A percentile compares a stretch with the other conserved stretches of the same genome.
Conservation (phyloP, 148 eudicot species). For the Chenopodium album region DNA sequence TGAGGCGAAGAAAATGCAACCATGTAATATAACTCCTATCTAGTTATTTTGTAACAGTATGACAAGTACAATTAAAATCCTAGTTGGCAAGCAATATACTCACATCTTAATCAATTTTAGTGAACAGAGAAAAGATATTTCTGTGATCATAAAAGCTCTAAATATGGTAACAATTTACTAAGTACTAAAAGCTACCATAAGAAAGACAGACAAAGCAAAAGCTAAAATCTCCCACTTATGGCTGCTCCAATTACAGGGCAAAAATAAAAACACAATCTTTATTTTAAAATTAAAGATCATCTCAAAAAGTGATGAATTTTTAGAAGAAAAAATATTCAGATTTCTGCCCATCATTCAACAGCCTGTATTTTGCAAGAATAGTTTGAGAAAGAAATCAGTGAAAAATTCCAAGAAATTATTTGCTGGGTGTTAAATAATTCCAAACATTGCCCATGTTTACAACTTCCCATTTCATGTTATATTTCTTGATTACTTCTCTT, state of each 20-base stretch:
- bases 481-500: slow-evolving; percentile 26
- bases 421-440: slow-evolving; percentile 38
- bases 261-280: too few relatives aligned
- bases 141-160: slow-evolving; percentile 13
- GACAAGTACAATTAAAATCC: slow-evolving; percentile 2
- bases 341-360: slow-evolving; percentile 24
- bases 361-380: slow-evolving; percentile 21
- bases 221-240: slow-evolving; percentile 26
- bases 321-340: neutral
- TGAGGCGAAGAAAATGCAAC: neutral
- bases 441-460: slow-evolving; percentile 59
- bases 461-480: slow-evolving; percentile 12
- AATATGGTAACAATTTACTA: neutral
- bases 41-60: neutral
- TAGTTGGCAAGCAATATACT: neutral
- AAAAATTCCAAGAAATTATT: slow-evolving; percentile 28
- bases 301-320: neutral
- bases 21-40: neutral
- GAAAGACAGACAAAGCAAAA: slow-evolving; percentile 26
- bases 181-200: neutral
- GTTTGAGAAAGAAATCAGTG: slow-evolving; percentile 1
- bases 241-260: slow-evolving; percentile 6
- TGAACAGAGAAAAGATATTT: slow-evolving; percentile 5
- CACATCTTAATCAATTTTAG: neutral
- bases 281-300: neutral